These are phyloP conservation scores for Aureobasidium uvarum DNA, from an alignment of 2,329 filamentous ascomycete genomes.

Conservation along the genomic window DNA sequence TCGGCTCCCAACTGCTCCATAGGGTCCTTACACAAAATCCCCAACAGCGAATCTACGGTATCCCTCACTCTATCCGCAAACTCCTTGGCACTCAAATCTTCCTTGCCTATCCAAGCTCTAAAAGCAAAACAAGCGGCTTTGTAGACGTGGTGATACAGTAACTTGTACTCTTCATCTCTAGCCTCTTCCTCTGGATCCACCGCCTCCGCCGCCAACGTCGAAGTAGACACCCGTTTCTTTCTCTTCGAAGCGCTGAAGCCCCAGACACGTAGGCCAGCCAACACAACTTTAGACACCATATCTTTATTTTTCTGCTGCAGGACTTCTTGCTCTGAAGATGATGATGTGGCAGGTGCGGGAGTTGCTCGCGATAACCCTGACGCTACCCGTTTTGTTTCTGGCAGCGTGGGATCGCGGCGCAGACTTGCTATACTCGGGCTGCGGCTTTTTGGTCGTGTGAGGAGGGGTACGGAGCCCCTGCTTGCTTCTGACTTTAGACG, in stretches of 20 bases:
- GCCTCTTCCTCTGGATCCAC: constrained; percentile 29
- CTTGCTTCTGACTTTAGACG: constrained; percentile 33
- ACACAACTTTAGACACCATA: constrained; percentile 50
- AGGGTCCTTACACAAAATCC: constrained; percentile 49
- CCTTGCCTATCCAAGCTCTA: constrained; percentile 42
- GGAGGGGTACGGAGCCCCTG: constrained; percentile 30
- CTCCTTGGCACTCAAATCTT: constrained; percentile 40
- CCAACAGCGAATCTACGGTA: constrained; percentile 49
- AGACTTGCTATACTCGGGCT: constrained; percentile 37
- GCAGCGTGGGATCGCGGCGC: constrained; percentile 27
- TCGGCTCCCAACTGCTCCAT: constrained; percentile 30
- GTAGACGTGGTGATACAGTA: constrained; percentile 53
- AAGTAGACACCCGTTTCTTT: constrained; percentile 16
- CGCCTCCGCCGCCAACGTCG: not conserved
- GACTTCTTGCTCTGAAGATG: constrained; percentile 13
- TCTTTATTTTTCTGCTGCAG: constrained; percentile 47
- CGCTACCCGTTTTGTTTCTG: constrained; percentile 10
- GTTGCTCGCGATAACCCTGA: constrained; percentile 3
- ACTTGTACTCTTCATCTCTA: constrained; percentile 53
- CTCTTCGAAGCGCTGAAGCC: constrained; percentile 44
- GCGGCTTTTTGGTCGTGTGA: constrained; percentile 34
- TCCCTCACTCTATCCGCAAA: constrained; percentile 47
- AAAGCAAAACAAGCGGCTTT: constrained; percentile 52
- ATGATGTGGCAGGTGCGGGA: constrained; percentile 1
- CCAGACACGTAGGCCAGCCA: constrained; percentile 55